Conservation (phyloP, 768 basidiomycete genomes). For the Crucibulum laeve region DNA sequence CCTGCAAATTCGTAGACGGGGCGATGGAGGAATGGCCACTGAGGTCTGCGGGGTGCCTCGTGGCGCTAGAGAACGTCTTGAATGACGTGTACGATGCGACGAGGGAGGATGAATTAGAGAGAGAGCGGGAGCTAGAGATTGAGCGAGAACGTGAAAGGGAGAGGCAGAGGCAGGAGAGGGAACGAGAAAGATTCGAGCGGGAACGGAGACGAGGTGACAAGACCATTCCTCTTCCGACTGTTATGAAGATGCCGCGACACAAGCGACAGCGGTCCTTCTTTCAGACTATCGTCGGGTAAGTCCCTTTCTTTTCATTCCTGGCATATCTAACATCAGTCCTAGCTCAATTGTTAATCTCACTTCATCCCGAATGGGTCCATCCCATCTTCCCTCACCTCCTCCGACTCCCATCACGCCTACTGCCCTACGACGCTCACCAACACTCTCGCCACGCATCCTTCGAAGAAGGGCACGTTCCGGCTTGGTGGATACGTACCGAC, state of each 20-base stretch:
- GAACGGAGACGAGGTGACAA: constrained; percentile 10
- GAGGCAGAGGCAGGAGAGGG: too few species aligned
- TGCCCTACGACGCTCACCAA: constrained; percentile 18
- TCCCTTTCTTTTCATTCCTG: constrained; percentile 7
- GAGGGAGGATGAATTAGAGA: constrained; percentile 32
- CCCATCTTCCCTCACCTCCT: constrained; percentile 19
- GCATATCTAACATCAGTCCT: constrained; percentile 2
- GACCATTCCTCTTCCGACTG: too few species aligned
- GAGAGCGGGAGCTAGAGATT: constrained; percentile 24
- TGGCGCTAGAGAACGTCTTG: constrained; percentile 45
- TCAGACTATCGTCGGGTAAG: constrained; percentile 45
- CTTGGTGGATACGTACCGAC: constrained; percentile 64
- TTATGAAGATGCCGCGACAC: too few species aligned
- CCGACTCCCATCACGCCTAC: constrained; percentile 13
- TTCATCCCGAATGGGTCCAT: constrained; percentile 23
- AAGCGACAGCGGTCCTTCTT: constrained; percentile 72
- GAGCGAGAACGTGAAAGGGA: constrained; percentile 22
- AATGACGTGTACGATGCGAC: constrained; percentile 48
- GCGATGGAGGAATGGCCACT: constrained; percentile 38
- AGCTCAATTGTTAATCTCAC: constrained; percentile 26
- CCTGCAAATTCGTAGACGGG: constrained; percentile 58
- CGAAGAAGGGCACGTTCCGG: constrained; percentile 62
- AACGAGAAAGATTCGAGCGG: constrained; percentile 16
- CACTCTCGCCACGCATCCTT: constrained; percentile 27
- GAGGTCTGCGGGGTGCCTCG: constrained; percentile 26